These are phyloP conservation scores for Pholiota microspora DNA, from an alignment of 768 basidiomycete species.

Conservation along the genomic window DNA sequence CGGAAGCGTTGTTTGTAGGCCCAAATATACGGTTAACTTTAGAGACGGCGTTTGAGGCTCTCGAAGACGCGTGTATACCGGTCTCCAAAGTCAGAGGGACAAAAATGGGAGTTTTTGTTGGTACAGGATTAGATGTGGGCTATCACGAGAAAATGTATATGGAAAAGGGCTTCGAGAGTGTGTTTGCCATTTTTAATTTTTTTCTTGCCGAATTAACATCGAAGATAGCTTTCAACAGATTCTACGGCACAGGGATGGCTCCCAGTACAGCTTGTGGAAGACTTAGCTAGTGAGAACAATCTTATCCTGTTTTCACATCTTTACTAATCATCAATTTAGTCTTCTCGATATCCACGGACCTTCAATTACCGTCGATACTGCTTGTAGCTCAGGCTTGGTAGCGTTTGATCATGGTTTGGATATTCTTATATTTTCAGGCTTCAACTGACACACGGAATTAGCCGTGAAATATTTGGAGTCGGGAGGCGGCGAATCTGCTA, in stretches of 20 bases:
- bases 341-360: slow-evolving; percentile 30
- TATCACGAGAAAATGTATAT: slow-evolving; percentile 21
- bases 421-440: neutral
- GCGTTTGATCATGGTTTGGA: slow-evolving; percentile 26
- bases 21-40: slow-evolving; percentile 25
- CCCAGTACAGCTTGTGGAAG: slow-evolving; percentile 26
- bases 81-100: slow-evolving; percentile 25
- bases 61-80: slow-evolving; percentile 32
- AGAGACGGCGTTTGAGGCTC: slow-evolving; percentile 29
- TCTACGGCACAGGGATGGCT: slow-evolving; percentile 26
- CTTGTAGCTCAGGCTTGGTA: slow-evolving; percentile 28
- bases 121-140: slow-evolving; percentile 23
- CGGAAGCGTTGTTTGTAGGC: slow-evolving; percentile 25
- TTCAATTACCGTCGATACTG: slow-evolving; percentile 24
- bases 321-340: slow-evolving; percentile 6
- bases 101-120: slow-evolving; percentile 27
- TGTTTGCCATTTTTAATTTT: no score
- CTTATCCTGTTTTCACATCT: neutral
- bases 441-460: neutral
- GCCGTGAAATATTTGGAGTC: slow-evolving; percentile 26
- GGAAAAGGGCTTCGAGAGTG: slow-evolving; percentile 23
- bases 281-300: slow-evolving; percentile 28
- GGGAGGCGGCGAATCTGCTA: slow-evolving; percentile 26
- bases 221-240: slow-evolving; percentile 23
- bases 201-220: neutral